Conservation (phyloP, 768 basidiomycete species). For the Mycena kentingensis region DNA sequence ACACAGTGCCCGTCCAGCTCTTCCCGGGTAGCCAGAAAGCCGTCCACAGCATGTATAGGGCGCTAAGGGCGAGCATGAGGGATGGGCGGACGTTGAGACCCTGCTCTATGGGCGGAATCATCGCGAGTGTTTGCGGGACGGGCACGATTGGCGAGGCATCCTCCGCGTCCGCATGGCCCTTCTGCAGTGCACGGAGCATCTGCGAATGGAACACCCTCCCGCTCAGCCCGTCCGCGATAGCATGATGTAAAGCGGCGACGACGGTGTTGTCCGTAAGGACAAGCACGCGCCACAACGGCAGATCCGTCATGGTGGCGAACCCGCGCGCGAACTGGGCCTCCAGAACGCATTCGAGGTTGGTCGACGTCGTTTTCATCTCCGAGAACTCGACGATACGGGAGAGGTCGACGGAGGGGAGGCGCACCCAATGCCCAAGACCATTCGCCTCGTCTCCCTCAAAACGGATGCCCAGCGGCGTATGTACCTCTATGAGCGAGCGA, state of each 20-base stretch:
- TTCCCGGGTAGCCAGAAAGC: not conserved
- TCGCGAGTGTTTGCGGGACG: not conserved
- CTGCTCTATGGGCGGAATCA: not conserved
- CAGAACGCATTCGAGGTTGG: not conserved
- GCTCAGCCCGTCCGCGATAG: constrained; percentile 34
- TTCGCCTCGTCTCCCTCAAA: constrained; percentile 6
- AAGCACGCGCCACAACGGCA: constrained; percentile 33
- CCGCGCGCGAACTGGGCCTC: constrained; percentile 4
- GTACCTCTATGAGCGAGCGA: constrained; percentile 3
- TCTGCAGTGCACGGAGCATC: constrained; percentile 26
- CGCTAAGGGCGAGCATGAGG: not conserved
- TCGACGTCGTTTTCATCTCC: not conserved
- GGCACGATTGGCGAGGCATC: not conserved
- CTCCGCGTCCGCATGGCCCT: not conserved
- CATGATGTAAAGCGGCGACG: constrained; percentile 32
- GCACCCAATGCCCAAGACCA: not conserved
- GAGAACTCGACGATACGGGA: constrained; percentile 11
- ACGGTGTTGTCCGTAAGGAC: constrained; percentile 30
- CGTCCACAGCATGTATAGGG: not conserved
- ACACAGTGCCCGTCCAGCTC: constrained; percentile 1
- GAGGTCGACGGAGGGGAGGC: constrained; percentile 9
- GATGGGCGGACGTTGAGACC: constrained; percentile 5
- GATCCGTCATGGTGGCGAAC: constrained; percentile 5
- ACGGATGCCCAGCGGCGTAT: constrained; percentile 6
- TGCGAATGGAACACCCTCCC: constrained; percentile 29